These are phyloP conservation scores for Postia placenta DNA, from an alignment of 768 basidiomycete genomes.

Conservation along the genomic window DNA sequence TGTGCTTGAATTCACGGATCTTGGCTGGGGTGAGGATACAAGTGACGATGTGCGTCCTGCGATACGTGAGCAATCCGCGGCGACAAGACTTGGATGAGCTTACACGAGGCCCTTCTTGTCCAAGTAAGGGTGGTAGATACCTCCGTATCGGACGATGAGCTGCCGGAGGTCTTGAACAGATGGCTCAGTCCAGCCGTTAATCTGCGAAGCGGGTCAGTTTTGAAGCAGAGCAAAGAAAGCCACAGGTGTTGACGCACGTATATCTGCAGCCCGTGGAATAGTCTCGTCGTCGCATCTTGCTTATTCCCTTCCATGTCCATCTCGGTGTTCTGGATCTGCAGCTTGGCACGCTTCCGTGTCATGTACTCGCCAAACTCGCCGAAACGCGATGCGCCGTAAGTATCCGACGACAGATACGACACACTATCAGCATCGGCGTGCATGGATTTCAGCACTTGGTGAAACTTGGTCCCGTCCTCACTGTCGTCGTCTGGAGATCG, in stretches of 20 bases:
- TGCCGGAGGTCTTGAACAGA: slow-evolving; percentile 80
- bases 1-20: slow-evolving; percentile 77
- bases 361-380: slow-evolving; percentile 87
- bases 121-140: slow-evolving; percentile 77
- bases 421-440: slow-evolving; percentile 4
- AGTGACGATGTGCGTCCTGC: slow-evolving; percentile 87
- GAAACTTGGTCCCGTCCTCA: slow-evolving; percentile 11
- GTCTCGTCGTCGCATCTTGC: slow-evolving; percentile 29
- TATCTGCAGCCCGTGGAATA: slow-evolving; percentile 73
- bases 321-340: slow-evolving; percentile 71
- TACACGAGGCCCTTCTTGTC: slow-evolving; percentile 73
- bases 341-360: slow-evolving; percentile 83
- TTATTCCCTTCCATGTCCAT: slow-evolving; percentile 23
- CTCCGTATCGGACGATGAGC: slow-evolving; percentile 79
- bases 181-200: slow-evolving; percentile 86
- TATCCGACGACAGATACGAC: slow-evolving; percentile 23
- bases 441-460: slow-evolving; percentile 7
- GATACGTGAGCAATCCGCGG: neutral
- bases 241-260: slow-evolving; percentile 60
- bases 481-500: slow-evolving; percentile 28
- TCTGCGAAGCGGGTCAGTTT: slow-evolving; percentile 37
- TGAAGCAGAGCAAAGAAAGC: neutral
- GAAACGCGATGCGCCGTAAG: slow-evolving; percentile 76
- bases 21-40: slow-evolving; percentile 88
- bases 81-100: slow-evolving; percentile 23